A percentile compares a stretch with the other conserved stretches of the same genome.
phyloP scores from a whole-genome alignment of 495 filamentous ascomycete species.

The Pseudomonodictys pantanalensis region DNA sequence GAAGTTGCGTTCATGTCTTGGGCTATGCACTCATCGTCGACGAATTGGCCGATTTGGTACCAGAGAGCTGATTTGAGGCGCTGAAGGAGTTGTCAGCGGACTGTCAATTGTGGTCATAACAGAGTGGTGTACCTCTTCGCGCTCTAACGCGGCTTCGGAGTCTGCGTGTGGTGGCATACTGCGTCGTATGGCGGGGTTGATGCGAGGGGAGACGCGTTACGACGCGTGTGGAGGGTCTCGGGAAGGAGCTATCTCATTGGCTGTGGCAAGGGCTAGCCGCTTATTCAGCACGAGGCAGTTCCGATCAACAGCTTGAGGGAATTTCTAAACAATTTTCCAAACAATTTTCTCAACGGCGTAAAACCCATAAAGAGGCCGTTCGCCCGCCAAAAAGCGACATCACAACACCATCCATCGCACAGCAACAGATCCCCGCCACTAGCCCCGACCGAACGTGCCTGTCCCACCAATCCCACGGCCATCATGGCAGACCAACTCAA shows the following conservation, averaged over 20 bases:
- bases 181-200: neutral
- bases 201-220: slow-evolving; percentile 1
- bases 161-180: neutral
- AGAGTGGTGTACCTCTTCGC: slow-evolving; percentile 25
- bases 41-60: slow-evolving; percentile 82
- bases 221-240: no score
- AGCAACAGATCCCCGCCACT: no score
- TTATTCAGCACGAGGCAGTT: no score
- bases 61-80: slow-evolving; percentile 92
- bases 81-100: slow-evolving; percentile 46
- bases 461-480: neutral
- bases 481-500: neutral
- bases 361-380: no score
- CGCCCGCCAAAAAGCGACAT: no score
- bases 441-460: no score
- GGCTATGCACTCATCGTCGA: slow-evolving; percentile 77
- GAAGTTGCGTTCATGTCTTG: slow-evolving; percentile 83
- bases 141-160: neutral
- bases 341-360: no score
- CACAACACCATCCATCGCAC: no score
- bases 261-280: no score
- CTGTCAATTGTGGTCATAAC: neutral
- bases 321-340: no score
- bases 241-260: no score
- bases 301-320: no score